Evolutionary conservation across 345 rosid genomes (phyloP), one percentile per base, ranked within the genome.

Genomic region (Orychophragmus violaceus): DNA sequence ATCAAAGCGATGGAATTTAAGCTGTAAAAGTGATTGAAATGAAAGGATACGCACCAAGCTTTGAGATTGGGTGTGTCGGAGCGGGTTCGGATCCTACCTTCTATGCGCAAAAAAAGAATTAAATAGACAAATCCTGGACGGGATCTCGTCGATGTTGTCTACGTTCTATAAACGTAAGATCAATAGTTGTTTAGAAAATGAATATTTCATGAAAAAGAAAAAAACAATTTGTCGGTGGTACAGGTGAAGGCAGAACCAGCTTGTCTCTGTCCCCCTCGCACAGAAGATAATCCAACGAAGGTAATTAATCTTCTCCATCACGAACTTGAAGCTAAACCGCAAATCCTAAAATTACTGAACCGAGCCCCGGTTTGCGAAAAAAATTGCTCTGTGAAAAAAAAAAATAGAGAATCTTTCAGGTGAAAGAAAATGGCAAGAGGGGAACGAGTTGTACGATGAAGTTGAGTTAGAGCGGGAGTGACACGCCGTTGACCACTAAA

Each of bases 151-250:
- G 29, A 35, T 63, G 37, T 58, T 49, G 54, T 64, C 49, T 70
- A 32, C 22, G 62, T 64, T 36, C 59, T 6, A 33, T 30, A 52
- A 37, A 51, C 36, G 45, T 19, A 27, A 35, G 48, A 27, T 11
- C 11, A 36, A 6, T 49, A 10, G 7, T 29, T 35, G 28, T 2
- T n/a, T 12, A 24, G 35, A 25, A 41, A 21, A 14, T 9, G 9
- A 6, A 5, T 32, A 17, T 24, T 12, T 3, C 0, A 25, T 22
- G 19, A 29, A 4, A 12, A 24, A 24, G 5, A 8, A 19, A 41
- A 37, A n/a, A 61, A 49, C 19, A 49, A 17, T 25, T 25, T 65
- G 76, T 72, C 71, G 76, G 76, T 65, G 71, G 66, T 17, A 11
- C 48, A 33, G 24, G 36, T 57, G 66, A 71, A 55, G 37, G 44